Conservation (phyloP, 176 grass and related monocot genomes). For the Oryza coarctata region DNA sequence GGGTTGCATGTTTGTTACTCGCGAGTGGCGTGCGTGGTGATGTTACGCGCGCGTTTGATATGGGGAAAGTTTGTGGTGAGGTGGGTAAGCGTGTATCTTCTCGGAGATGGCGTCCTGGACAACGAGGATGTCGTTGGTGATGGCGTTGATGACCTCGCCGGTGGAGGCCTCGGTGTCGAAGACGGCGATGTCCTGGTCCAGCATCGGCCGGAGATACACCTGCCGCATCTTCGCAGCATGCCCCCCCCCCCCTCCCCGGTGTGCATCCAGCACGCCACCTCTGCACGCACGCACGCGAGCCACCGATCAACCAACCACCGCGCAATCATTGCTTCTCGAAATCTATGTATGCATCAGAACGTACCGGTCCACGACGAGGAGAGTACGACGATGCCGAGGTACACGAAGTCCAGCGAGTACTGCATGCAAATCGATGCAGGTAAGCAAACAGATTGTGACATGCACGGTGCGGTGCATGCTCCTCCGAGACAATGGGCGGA, state of each 20-base stretch:
- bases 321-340: background rate
- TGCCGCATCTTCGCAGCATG: slow-evolving; percentile 98
- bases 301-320: background rate
- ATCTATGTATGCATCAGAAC: background rate
- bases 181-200: slow-evolving; percentile 89
- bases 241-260: slow-evolving; percentile 91
- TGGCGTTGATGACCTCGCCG: slow-evolving; percentile 94
- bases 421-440: background rate
- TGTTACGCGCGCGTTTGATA: background rate
- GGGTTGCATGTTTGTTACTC: background rate
- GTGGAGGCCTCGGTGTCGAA: slow-evolving; percentile 97
- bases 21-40: background rate
- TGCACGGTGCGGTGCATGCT: background rate
- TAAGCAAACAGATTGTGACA: background rate
- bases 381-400: slow-evolving; percentile 79
- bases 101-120: slow-evolving; percentile 98
- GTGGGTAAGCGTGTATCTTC: slow-evolving; percentile 46
- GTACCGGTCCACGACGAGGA: slow-evolving; percentile 97
- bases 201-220: slow-evolving; percentile 82
- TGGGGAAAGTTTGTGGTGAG: background rate
- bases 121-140: slow-evolving; percentile 91
- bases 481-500: background rate
- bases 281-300: slow-evolving; percentile 10
- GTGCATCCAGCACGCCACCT: slow-evolving; percentile 99
- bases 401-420: slow-evolving; percentile 98